Percentiles rank a stretch among this genome's conserved stretches.
Evolutionary conservation across 2,329 filamentous ascomycete species (phyloP).

Genomic region (Ascochyta lentis): DNA sequence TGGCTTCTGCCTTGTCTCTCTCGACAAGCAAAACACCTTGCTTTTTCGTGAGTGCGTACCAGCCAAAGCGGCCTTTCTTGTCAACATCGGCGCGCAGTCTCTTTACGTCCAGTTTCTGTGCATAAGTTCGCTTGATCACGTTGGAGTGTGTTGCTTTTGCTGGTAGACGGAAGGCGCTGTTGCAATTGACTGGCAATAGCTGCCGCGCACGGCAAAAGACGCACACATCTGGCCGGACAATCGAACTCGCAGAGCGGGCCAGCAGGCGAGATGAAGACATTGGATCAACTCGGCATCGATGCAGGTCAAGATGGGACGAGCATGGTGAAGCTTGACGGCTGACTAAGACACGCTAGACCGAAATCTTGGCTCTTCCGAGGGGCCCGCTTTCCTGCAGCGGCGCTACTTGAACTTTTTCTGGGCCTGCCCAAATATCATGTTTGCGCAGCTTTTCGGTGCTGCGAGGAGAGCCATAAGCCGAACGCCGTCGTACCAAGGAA

Average conservation of each 20-base stretch:
- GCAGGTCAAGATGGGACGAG: neutral
- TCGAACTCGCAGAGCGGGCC: slow-evolving; percentile 13
- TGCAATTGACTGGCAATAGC: neutral
- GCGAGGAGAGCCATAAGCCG: slow-evolving; percentile 41
- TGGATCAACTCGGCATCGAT: neutral
- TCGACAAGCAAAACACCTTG: slow-evolving; percentile 26
- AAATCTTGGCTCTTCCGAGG: slow-evolving; percentile 18
- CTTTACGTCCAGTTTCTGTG: slow-evolving; percentile 25
- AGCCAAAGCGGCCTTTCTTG: slow-evolving; percentile 26
- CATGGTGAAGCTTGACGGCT: slow-evolving; percentile 3
- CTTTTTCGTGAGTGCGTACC: slow-evolving; percentile 26
- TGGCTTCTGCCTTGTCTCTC: slow-evolving; percentile 25
- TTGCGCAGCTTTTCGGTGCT: slow-evolving; percentile 39
- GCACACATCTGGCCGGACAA: slow-evolving; percentile 22
- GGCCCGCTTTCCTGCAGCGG: slow-evolving; percentile 19
- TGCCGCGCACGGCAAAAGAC: slow-evolving; percentile 29
- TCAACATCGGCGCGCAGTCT: slow-evolving; percentile 31
- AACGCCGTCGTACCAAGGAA: slow-evolving; percentile 37
- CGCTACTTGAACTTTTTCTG: slow-evolving; percentile 16
- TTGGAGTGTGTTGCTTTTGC: neutral
- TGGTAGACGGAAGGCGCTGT: neutral
- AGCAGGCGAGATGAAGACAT: slow-evolving; percentile 33
- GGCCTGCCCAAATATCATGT: slow-evolving; percentile 32
- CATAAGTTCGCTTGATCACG: slow-evolving; percentile 21
- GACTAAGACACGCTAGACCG: slow-evolving; percentile 1